Evolutionary conservation across 352 stramenopile species (phyloP).

Genomic region (Globisporangium apiculatum): DNA sequence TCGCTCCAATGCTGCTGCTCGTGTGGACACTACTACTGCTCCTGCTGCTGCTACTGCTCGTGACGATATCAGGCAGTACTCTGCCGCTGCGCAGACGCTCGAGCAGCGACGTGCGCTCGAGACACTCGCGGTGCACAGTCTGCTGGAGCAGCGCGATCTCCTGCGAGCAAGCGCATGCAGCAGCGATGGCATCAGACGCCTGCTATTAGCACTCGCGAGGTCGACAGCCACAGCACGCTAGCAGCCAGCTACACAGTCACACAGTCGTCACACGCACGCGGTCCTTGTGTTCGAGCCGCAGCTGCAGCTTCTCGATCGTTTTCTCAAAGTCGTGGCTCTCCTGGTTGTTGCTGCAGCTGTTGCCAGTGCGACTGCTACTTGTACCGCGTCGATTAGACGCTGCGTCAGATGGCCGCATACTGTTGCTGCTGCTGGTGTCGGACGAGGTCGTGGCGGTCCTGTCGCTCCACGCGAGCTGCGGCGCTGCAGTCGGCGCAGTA

Average conservation of each 20-base stretch:
- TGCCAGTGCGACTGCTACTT: not conserved
- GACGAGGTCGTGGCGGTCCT: not conserved
- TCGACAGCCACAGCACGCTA: not conserved
- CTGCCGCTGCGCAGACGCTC: constrained; percentile 68
- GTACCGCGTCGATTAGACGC: not conserved
- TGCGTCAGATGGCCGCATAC: no score
- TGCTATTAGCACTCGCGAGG: not conserved
- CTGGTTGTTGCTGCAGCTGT: constrained; percentile 24
- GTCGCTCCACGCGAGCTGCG: constrained; percentile 10
- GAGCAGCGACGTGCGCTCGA: constrained; percentile 71
- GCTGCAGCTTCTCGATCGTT: constrained; percentile 30
- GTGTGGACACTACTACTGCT: not conserved
- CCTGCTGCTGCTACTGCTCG: not conserved
- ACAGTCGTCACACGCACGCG: constrained; percentile 16
- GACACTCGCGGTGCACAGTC: constrained; percentile 76
- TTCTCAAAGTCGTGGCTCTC: constrained; percentile 36
- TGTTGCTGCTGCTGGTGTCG: no score
- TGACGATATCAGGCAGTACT: constrained; percentile 43
- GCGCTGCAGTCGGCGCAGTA: not conserved
- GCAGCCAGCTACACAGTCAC: no score
- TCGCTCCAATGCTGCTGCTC: not conserved
- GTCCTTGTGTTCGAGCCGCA: constrained; percentile 45
- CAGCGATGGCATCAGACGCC: not conserved
- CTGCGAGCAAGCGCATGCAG: constrained; percentile 14
- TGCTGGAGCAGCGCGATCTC: constrained; percentile 72